Evolutionary conservation across 306 rosid genomes (phyloP), one percentile per base, ranked within the genome.

Genomic region (Argentina anserina): DNA sequence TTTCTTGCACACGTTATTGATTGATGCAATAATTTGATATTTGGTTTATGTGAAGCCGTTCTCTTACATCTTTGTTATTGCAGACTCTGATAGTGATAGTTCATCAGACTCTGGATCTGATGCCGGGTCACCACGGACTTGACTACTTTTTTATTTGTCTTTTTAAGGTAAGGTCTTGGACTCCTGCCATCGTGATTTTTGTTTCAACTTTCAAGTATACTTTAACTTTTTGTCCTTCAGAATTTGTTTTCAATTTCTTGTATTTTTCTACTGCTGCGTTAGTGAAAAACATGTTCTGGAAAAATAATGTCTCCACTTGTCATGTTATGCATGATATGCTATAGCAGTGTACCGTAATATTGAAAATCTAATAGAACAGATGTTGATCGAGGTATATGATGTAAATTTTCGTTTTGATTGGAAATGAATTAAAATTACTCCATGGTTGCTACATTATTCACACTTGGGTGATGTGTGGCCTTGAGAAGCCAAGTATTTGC

Each of bases 61-160:
- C 47, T 76, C 78, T 82, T 46, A 49, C 66, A 62, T 52, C 42
- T 75, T 56, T 45, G 46, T 63, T 84, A 15, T 85, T 83, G 84
- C 92, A 93, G 93, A 90, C 75, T 93, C 98, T 53, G 97, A 93
- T 69, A 90, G 98, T 72, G 98, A 93, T 47, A 90, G 92, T 82
- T 93, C 98, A 46, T 93, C 98, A 12, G 96, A 89, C 53, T 93
- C 96, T 81, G 98, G 92, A 80, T 90, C 98, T 21, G 97, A 90
- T 75, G 86, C 77, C 21, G 93, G 92, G 73, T 90, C 97, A 18
- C 91, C 84, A 59, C 76, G 88, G 81, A 73, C 85, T 77, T 89
- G 83, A 88, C 71, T 75, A 59, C 62, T 68, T 72, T 60, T 58
- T 29, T 65, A 70, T 72, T 70, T 61, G 33, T 26, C 21, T 29